Evolutionary conservation across 345 rosid genomes (phyloP).

Genomic region (Dipteronia sinensis): DNA sequence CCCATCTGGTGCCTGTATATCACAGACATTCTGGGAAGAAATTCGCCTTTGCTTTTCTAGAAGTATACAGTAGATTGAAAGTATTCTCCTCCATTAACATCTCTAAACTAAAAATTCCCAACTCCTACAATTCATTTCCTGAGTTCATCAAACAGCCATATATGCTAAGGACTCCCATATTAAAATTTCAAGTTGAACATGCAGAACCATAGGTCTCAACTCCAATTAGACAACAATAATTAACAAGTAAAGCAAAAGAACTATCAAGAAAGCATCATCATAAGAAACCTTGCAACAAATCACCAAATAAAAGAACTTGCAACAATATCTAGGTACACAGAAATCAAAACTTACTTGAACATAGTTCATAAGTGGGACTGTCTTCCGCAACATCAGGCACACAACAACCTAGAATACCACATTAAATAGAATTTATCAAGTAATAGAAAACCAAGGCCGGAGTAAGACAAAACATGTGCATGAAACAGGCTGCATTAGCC

Average conservation of each 20-base stretch:
- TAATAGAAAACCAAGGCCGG: background rate
- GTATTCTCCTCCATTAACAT: background rate
- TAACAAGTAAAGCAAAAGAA: background rate
- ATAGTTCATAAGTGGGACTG: constrained; percentile 87
- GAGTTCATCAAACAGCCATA: too few species aligned
- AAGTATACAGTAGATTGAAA: background rate
- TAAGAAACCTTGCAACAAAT: background rate
- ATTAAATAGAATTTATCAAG: constrained; percentile 25
- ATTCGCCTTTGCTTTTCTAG: background rate
- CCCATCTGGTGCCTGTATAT: background rate
- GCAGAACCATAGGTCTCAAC: background rate
- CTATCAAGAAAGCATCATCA: constrained; percentile 3
- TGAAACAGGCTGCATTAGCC: background rate
- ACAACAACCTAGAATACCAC: constrained; percentile 71
- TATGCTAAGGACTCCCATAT: background rate
- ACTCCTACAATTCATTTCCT: too few species aligned
- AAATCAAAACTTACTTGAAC: constrained; percentile 65
- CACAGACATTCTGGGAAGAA: background rate
- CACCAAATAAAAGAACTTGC: background rate
- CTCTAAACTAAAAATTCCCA: too few species aligned
- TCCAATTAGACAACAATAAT: background rate
- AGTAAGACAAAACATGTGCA: background rate
- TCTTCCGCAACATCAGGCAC: constrained; percentile 95
- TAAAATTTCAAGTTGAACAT: background rate
- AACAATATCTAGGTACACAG: background rate